Percentiles rank a stretch among this genome's conserved stretches.
Conservation (phyloP, 192 early-diverging fungal species). For the Coemansia sp. region DNA sequence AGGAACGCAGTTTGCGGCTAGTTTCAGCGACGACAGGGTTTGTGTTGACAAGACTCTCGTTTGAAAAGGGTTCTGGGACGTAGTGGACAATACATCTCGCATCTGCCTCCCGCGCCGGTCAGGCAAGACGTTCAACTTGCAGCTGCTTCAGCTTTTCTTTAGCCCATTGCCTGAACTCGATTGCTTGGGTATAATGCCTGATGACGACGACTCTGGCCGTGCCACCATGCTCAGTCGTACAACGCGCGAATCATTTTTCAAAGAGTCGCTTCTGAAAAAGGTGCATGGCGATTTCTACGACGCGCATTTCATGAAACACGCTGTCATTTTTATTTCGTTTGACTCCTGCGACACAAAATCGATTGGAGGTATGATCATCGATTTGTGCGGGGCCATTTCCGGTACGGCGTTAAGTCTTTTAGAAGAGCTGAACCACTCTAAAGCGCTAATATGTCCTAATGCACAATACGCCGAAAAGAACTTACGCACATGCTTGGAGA, state of each 20-base stretch:
- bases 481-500: background rate
- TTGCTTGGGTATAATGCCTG: background rate
- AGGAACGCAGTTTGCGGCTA: background rate
- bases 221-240: background rate
- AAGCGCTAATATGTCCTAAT: background rate
- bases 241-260: slow-evolving; percentile 11
- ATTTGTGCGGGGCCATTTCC: background rate
- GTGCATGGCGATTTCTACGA: slow-evolving; percentile 5
- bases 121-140: slow-evolving; percentile 10
- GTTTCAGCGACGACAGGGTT: background rate
- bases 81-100: background rate
- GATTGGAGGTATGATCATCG: slow-evolving; percentile 12
- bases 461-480: background rate
- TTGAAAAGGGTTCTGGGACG: slow-evolving; percentile 15
- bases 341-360: background rate
- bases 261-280: background rate
- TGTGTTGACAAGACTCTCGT: slow-evolving; percentile 13
- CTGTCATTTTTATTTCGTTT: slow-evolving; percentile 7
- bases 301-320: slow-evolving; percentile 4
- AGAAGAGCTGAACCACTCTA: background rate
- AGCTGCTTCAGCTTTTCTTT: slow-evolving; percentile 9
- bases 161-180: slow-evolving; percentile 2
- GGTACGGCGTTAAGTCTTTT: background rate
- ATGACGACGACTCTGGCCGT: background rate
- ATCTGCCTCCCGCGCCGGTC: slow-evolving; percentile 13